Evolutionary conservation across 2,329 filamentous ascomycete genomes (phyloP), one percentile per base, ranked within the genome.

Genomic region (Aspergillus vadensis): DNA sequence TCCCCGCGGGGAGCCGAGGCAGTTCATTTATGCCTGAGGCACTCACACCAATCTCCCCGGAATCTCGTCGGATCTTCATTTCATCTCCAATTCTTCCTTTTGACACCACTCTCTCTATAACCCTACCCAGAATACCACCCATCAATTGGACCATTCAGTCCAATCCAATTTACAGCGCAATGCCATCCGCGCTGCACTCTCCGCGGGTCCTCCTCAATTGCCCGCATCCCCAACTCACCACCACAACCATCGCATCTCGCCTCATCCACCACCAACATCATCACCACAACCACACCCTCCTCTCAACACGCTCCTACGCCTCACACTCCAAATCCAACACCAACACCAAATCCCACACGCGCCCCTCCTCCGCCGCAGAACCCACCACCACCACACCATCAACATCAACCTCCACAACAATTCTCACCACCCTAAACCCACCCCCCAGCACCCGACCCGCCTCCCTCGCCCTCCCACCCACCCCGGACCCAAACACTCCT

Each of bases 361-460:
- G 64, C 19, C 61, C 67, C 4, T 59, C 68, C 32, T 66, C 65
- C 38, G 65, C 66, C n/a, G 62, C 64, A 4, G 58, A 68, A 36
- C 62, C 62, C 39, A 50, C 47, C 30, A 39, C 61, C 48, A 55
- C 63, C 36, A 58, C 61, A 48, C 48, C 66, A 23, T 60, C 66
- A 10, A 65, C 65, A n/a, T 59, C 67, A 39, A 61, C 65, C n/a
- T 60, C 67, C 39, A 61, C 68, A 4, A 65, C 61, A 30, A 54
- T 63, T 23, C 51, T 64, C 12, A 36, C 64, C 50, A 32, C 72
- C 57, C 71, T 92, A 67, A 96, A 96, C 78, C 89, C 90, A 0
- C 91, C 92, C 0, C 70, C 79, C 9, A 86, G 86, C 50, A 95
- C 91, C 0, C 88, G 89, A 21, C 90, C 93, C 0, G 86, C 91